Conservation (phyloP, 139 green algal species). For the Chlorella sp. region DNA sequence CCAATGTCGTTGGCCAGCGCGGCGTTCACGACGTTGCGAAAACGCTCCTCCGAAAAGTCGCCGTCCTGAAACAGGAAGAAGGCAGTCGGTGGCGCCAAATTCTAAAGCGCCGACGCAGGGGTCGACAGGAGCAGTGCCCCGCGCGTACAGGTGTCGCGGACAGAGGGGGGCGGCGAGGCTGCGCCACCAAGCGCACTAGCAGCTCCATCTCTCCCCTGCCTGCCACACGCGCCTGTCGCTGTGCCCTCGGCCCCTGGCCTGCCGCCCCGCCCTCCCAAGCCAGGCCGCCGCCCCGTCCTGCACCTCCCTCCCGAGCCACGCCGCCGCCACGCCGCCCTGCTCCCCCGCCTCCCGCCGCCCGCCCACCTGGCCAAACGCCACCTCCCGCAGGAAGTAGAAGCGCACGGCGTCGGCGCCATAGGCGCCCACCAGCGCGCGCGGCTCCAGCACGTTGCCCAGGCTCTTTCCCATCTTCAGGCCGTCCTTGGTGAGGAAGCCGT, state of each 20-base stretch:
- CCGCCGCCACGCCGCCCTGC: too few species aligned
- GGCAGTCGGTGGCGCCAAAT: neutral
- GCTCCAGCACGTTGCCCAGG: conserved; percentile 97
- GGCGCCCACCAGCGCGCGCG: conserved; percentile 66
- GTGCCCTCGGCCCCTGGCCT: too few species aligned
- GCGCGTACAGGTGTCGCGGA: too few species aligned
- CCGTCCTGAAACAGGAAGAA: conserved; percentile 72
- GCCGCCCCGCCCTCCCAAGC: too few species aligned
- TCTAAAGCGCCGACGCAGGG: neutral
- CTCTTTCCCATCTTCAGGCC: conserved; percentile 99
- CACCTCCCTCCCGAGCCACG: neutral
- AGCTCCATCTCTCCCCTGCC: too few species aligned
- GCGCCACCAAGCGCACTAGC: too few species aligned
- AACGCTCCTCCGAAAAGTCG: conserved; percentile 91
- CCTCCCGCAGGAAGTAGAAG: conserved; percentile 93
- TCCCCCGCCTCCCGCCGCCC: neutral
- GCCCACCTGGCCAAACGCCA: conserved; percentile 69
- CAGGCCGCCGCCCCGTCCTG: neutral
- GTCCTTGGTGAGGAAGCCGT: conserved; percentile 99
- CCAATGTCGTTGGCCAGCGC: conserved; percentile 95
- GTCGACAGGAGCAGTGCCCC: too few species aligned
- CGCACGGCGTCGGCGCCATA: conserved; percentile 95
- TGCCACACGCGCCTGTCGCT: too few species aligned
- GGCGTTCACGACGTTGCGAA: conserved; percentile 95
- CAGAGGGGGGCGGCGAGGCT: too few species aligned